Conservation (phyloP, 805 yeast species). For the Hermanozyma aechmeae region DNA sequence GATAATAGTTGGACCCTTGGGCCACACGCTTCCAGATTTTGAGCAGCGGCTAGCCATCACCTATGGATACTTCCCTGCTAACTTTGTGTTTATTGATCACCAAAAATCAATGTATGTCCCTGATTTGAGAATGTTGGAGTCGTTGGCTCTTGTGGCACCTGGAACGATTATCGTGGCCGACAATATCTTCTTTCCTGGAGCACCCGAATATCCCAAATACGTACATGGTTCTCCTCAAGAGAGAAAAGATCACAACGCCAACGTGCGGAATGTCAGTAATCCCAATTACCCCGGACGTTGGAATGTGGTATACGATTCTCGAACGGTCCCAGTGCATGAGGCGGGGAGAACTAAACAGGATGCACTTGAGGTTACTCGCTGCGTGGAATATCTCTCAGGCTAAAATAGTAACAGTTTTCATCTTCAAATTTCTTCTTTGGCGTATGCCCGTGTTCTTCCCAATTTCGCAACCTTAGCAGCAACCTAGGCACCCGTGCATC, state of each 20-base stretch:
- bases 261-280: slow-evolving; percentile 17
- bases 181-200: slow-evolving; percentile 26
- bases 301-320: slow-evolving; percentile 30
- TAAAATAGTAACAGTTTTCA: slow-evolving; percentile 3
- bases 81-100: slow-evolving; percentile 34
- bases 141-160: slow-evolving; percentile 26
- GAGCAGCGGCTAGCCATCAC: slow-evolving; percentile 7
- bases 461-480: too few species aligned
- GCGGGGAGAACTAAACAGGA: slow-evolving; percentile 9
- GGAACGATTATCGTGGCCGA: slow-evolving; percentile 33
- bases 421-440: too few species aligned
- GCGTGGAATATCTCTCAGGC: slow-evolving; percentile 20
- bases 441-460: too few species aligned
- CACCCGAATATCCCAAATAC: slow-evolving; percentile 29
- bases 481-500: too few species aligned
- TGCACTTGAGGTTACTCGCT: slow-evolving; percentile 23
- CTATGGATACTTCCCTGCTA: slow-evolving; percentile 12
- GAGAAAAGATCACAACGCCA: slow-evolving; percentile 20
- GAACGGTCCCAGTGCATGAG: slow-evolving; percentile 12
- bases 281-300: slow-evolving; percentile 24
- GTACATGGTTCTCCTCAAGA: slow-evolving; percentile 28
- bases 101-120: slow-evolving; percentile 28
- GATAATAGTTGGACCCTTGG: slow-evolving; percentile 24
- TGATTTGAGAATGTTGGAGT: slow-evolving; percentile 32
- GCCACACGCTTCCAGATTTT: slow-evolving; percentile 16